Conservation (phyloP, 495 filamentous ascomycete genomes). For the Lichina pygmaea region DNA sequence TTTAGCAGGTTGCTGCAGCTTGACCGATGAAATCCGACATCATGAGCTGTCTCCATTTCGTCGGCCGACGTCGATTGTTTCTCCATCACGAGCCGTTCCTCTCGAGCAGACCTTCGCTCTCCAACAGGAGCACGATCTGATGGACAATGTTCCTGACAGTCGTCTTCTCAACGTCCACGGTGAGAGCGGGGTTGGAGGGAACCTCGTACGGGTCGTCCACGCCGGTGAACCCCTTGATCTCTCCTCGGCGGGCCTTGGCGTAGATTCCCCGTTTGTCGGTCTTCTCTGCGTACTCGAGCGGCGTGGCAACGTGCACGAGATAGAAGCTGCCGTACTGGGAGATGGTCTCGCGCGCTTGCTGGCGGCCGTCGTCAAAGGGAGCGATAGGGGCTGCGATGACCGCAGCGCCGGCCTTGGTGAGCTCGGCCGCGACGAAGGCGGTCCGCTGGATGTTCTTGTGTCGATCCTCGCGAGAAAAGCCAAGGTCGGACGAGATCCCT, state of each 20-base stretch:
- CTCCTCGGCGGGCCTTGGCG: slow-evolving; percentile 51
- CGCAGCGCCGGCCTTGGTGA: slow-evolving; percentile 75
- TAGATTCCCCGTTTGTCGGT: slow-evolving; percentile 91
- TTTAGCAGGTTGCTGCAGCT: no score
- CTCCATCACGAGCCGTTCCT: slow-evolving; percentile 3
- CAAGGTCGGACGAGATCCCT: slow-evolving; percentile 83
- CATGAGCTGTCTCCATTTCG: no score
- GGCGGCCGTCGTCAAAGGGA: slow-evolving; percentile 55
- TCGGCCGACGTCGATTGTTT: no score
- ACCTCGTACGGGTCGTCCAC: slow-evolving; percentile 93
- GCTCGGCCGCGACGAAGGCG: slow-evolving; percentile 81
- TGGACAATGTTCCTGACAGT: slow-evolving; percentile 82
- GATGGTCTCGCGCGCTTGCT: slow-evolving; percentile 55
- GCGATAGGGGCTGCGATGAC: slow-evolving; percentile 97
- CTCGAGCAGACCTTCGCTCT: slow-evolving; percentile 66
- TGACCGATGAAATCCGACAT: no score
- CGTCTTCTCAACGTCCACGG: slow-evolving; percentile 63
- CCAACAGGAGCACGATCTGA: slow-evolving; percentile 82
- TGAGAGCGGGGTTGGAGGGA: slow-evolving; percentile 56
- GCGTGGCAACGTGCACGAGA: slow-evolving; percentile 83
- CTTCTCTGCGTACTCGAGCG: slow-evolving; percentile 75
- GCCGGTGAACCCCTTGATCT: slow-evolving; percentile 96
- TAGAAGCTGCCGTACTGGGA: slow-evolving; percentile 76
- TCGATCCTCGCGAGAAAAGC: slow-evolving; percentile 81
- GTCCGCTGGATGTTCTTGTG: slow-evolving; percentile 91